Evolutionary conservation across 768 basidiomycete species (phyloP), one percentile per base, ranked within the genome.

Genomic region (Auricularia sp.): DNA sequence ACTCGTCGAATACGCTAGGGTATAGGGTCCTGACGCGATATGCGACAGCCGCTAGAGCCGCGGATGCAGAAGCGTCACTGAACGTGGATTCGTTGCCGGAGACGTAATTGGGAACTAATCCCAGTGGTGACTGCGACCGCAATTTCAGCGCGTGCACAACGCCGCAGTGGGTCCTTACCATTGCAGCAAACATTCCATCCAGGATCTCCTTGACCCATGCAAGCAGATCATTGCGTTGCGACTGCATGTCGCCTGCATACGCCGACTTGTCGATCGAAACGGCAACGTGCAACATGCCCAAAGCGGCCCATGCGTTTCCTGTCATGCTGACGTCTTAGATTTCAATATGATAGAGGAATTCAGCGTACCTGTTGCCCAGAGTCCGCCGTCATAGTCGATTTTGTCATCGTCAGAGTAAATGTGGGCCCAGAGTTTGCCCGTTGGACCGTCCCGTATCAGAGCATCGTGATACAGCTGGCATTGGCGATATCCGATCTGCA

Each of bases 291-390:
- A 76, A 61, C 75, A 80, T 80, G 21, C 78, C 78, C 10, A 71
- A 67, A 12, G 76, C 76, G 3, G 77, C 78, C 78, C 78, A 79
- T n/a, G 70, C 78, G 62, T 79, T 79, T 18, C 72, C 72, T 70
- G 56, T n/a, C 29, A 29, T 29, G 29, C 29, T 29, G 43, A 36
- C 3, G 16, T 2, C 29, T 29, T 36, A 14, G 18, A 58, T 51
- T 23, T 53, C 12, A n/a, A 23, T 60, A 36, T 12, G 61, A 14
- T 42, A 33, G 47, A 35, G 23, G 18, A 8, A 29, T 21, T 29
- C 8, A 34, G 56, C 56, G 23, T 59, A 68, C 78, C 78, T 3
- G 77, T 77, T 4, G 72, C 73, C 77, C 77, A 78, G 10, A 75
- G 65, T 12, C 75, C 74, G 54, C 66, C 62, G 70, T 69, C 68